These are phyloP conservation scores for Basipetospora sp. DNA, from an alignment of 2,329 filamentous ascomycete species.

Conservation along the genomic window DNA sequence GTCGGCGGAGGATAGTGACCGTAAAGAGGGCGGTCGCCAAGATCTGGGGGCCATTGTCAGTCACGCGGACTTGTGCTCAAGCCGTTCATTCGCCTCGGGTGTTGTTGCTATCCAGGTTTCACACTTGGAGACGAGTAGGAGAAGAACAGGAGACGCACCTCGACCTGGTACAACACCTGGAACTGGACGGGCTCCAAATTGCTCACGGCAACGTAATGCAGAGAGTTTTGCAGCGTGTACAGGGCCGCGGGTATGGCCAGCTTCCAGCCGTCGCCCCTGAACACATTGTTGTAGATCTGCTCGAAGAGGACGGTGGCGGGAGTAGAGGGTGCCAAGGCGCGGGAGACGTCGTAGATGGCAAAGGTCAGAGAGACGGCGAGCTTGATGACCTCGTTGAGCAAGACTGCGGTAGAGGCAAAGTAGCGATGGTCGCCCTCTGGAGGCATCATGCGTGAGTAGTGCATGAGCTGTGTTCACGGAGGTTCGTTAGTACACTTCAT, in stretches of 20 bases:
- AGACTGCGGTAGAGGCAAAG: constrained; percentile 83
- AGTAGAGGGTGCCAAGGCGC: constrained; percentile 60
- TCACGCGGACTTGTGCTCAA: background rate
- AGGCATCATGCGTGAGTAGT: constrained; percentile 93
- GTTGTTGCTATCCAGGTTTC: no score
- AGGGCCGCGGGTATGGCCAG: constrained; percentile 74
- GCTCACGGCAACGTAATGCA: constrained; percentile 82
- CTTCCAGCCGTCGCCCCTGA: constrained; percentile 88
- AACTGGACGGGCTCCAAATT: constrained; percentile 88
- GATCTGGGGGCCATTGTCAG: constrained; percentile 36
- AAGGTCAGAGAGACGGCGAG: constrained; percentile 73
- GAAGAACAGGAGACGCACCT: constrained; percentile 31
- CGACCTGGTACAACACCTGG: constrained; percentile 84
- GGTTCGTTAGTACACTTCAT: no score
- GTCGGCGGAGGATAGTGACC: constrained; percentile 57
- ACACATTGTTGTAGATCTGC: constrained; percentile 66
- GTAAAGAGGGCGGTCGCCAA: constrained; percentile 80
- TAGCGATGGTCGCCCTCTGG: constrained; percentile 69
- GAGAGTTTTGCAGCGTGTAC: constrained; percentile 83
- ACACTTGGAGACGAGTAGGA: background rate
- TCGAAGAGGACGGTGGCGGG: constrained; percentile 67
- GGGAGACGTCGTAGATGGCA: constrained; percentile 74
- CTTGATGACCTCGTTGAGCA: constrained; percentile 86
- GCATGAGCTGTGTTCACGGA: constrained; percentile 78
- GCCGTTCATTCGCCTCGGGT: no score